These are phyloP conservation scores for Auxenochlorella pyrenoidosa DNA, from an alignment of 139 green algal species.

Conservation along the genomic window DNA sequence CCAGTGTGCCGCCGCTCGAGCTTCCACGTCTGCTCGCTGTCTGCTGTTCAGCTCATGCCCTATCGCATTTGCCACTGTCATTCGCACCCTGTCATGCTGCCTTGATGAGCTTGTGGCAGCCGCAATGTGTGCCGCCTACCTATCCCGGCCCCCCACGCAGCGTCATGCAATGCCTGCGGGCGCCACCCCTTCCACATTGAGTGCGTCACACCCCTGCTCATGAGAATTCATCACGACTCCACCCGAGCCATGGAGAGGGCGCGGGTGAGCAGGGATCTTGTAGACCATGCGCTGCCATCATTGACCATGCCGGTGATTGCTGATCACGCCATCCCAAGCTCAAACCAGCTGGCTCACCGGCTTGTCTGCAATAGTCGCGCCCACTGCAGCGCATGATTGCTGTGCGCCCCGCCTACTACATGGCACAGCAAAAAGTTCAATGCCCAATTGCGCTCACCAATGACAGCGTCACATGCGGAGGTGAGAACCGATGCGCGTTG, in stretches of 20 bases:
- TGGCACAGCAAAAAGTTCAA: background rate
- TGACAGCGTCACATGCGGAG: background rate
- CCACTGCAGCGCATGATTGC: background rate
- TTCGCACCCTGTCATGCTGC: no score
- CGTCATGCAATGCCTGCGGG: conserved; percentile 6
- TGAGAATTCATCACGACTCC: background rate
- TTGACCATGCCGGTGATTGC: background rate
- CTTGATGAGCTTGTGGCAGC: no score
- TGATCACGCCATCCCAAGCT: background rate
- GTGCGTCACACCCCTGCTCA: background rate
- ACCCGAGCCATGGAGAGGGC: conserved; percentile 6
- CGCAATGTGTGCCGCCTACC: no score
- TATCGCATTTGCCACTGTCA: no score
- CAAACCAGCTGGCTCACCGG: background rate
- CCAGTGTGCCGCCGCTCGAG: no score
- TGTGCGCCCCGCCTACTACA: background rate
- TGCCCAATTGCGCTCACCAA: background rate
- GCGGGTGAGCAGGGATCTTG: background rate
- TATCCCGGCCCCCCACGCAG: no score
- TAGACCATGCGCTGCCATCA: background rate
- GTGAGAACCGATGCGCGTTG: background rate
- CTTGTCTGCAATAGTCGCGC: background rate
- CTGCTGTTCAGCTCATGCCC: no score
- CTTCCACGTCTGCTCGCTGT: no score
- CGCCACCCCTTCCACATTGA: background rate